Evolutionary conservation across 2,329 filamentous ascomycete genomes (phyloP).

Genomic region (Fusarium pilosicola): DNA sequence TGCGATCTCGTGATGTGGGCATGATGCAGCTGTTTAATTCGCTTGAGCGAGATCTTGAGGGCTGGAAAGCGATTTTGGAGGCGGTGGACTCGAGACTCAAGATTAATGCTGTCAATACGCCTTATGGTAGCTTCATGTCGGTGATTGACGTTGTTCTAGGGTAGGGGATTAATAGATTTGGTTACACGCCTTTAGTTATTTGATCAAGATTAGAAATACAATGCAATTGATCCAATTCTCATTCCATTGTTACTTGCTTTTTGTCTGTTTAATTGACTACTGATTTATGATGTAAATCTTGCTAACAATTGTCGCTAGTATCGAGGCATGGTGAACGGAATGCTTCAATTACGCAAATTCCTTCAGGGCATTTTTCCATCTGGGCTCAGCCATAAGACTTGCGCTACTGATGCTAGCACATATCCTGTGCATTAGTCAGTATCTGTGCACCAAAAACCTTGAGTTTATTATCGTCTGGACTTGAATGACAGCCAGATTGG

Average conservation of each 20-base stretch:
- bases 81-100: not conserved
- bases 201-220: not conserved
- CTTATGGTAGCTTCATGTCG: not conserved
- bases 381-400: not conserved
- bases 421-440: not conserved
- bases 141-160: not conserved
- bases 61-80: not conserved
- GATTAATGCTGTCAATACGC: conserved; percentile 1
- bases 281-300: too few relatives aligned
- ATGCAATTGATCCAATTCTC: not conserved
- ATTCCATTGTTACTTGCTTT: not conserved
- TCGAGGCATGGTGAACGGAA: too few relatives aligned
- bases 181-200: too few relatives aligned
- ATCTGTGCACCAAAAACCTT: not conserved
- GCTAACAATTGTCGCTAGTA: too few relatives aligned
- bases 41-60: not conserved
- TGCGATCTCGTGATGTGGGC: not conserved
- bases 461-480: not conserved
- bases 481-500: not conserved
- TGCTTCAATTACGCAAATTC: too few relatives aligned
- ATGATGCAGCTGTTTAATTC: conserved; percentile 8
- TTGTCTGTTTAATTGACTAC: too few relatives aligned
- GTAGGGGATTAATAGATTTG: not conserved
- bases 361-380: too few relatives aligned
- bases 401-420: not conserved